A percentile compares a stretch with the other conserved stretches of the same genome.
phyloP scores from a whole-genome alignment of 2,329 filamentous ascomycete species.

The Trichocomaceae sp. region DNA sequence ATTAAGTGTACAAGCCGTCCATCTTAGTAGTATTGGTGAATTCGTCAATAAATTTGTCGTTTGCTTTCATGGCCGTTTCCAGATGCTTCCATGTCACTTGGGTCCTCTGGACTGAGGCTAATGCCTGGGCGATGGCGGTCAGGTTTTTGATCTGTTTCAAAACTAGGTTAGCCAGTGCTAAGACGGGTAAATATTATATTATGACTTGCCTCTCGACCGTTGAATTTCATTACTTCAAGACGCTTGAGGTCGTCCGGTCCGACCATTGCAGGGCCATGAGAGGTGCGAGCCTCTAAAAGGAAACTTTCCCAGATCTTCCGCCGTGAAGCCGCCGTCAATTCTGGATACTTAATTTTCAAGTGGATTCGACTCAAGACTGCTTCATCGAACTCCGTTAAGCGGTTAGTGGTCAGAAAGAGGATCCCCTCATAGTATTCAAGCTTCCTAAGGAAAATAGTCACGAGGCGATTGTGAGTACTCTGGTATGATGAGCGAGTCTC shows the following conservation, averaged over 20 bases:
- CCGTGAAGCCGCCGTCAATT: neutral
- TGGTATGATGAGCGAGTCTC: conserved; percentile 11
- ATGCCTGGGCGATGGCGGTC: neutral
- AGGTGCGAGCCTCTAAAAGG: neutral
- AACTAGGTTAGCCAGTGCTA: neutral
- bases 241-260: neutral
- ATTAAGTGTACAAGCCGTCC: neutral
- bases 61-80: neutral
- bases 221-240: neutral
- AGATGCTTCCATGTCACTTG: neutral
- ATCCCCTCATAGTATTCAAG: neutral
- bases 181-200: neutral
- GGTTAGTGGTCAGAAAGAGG: neutral
- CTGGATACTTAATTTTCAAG: neutral
- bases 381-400: neutral
- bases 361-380: neutral
- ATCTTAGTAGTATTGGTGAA: neutral
- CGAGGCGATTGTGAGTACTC: neutral
- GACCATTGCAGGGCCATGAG: neutral
- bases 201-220: neutral
- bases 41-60: neutral
- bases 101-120: neutral
- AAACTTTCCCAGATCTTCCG: neutral
- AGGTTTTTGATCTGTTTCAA: neutral
- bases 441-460: neutral